Conservation (phyloP, 179 eudicot genomes). For the Gypsophila paniculata region DNA sequence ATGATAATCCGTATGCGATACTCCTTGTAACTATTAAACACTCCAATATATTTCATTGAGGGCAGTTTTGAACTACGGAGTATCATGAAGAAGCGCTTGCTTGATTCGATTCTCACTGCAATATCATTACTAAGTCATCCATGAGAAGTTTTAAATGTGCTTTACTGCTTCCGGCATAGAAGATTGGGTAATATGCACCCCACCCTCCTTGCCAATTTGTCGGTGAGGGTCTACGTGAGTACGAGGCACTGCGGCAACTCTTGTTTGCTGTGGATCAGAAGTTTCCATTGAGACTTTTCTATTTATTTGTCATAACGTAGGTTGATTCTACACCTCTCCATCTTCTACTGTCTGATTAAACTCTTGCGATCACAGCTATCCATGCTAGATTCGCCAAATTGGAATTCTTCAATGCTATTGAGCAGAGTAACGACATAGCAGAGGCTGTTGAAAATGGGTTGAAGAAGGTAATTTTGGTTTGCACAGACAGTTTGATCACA, state of each 20-base stretch:
- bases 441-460: no score
- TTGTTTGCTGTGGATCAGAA: slow-evolving; percentile 7
- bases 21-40: no score
- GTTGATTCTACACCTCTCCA: not conserved
- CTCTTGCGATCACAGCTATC: no score
- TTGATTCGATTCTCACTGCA: not conserved
- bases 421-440: no score
- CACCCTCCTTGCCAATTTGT: no score
- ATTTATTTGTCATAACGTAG: not conserved
- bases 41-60: not conserved
- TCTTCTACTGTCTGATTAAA: not conserved
- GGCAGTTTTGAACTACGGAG: no score
- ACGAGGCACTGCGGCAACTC: not conserved
- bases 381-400: no score
- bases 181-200: no score
- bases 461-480: no score
- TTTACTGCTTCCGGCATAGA: no score
- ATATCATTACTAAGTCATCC: not conserved
- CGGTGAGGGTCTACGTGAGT: not conserved
- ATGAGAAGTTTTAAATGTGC: not conserved
- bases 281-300: not conserved
- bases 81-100: not conserved
- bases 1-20: not conserved
- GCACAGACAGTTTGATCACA: no score
- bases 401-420: no score